Evolutionary conservation across 805 yeast species (phyloP).

Genomic region (Cyberlindnera subsufficiens): DNA sequence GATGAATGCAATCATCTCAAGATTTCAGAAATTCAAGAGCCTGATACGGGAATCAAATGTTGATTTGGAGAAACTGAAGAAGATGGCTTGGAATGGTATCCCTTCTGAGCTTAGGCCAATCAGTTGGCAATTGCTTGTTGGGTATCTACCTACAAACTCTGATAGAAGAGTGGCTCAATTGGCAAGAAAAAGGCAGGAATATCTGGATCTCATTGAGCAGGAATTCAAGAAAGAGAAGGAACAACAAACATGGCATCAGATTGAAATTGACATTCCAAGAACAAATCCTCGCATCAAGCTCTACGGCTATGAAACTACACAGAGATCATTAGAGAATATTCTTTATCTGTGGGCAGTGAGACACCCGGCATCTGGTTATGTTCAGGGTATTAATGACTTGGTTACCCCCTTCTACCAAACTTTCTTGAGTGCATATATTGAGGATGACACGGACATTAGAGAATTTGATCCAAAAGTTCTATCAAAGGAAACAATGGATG

Average conservation of each 20-base stretch:
- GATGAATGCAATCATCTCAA: constrained; percentile 52
- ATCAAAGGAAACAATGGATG: constrained; percentile 53
- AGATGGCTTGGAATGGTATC: constrained; percentile 91
- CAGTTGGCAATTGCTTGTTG: constrained; percentile 85
- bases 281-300: constrained; percentile 82
- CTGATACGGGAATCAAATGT: constrained; percentile 48
- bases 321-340: constrained; percentile 71
- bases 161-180: constrained; percentile 67
- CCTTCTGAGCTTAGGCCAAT: constrained; percentile 76
- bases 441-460: constrained; percentile 41
- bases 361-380: constrained; percentile 97
- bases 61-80: constrained; percentile 63
- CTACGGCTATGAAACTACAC: constrained; percentile 66
- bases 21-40: constrained; percentile 61
- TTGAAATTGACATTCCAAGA: constrained; percentile 89
- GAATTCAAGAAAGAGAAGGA: constrained; percentile 57
- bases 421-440: constrained; percentile 64
- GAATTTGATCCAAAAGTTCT: constrained; percentile 56
- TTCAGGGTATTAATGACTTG: constrained; percentile 93
- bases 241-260: constrained; percentile 89
- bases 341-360: constrained; percentile 92
- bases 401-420: constrained; percentile 91
- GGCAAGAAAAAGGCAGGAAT: constrained; percentile 79
- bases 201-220: constrained; percentile 65
- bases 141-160: constrained; percentile 84